phyloP scores from a whole-genome alignment of 108 stramenopile species.

The Cyclotella sp. region DNA sequence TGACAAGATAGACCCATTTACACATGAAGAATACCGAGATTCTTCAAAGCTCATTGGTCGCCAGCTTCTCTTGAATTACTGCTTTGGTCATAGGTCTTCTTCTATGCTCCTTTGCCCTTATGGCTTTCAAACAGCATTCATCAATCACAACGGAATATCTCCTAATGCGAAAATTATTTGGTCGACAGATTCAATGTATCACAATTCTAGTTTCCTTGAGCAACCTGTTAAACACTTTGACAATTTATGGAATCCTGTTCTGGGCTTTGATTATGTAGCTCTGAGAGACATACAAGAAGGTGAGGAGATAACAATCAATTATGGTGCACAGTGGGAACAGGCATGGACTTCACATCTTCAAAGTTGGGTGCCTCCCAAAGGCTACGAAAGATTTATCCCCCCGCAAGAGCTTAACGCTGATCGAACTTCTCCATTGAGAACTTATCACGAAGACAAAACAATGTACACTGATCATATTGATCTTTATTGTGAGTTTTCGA shows the following conservation, averaged over 20 bases:
- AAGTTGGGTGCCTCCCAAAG: constrained; percentile 33
- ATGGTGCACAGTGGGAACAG: constrained; percentile 66
- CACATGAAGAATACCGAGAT: constrained; percentile 23
- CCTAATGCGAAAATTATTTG: constrained; percentile 59
- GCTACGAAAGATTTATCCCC: constrained; percentile 28
- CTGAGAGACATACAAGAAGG: constrained; percentile 60
- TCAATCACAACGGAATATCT: constrained; percentile 63
- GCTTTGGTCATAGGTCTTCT: constrained; percentile 68
- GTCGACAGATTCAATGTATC: constrained; percentile 36
- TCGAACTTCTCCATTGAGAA: constrained; percentile 18
- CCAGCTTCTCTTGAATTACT: constrained; percentile 79
- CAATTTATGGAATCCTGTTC: constrained; percentile 17
- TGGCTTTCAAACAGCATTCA: constrained; percentile 61
- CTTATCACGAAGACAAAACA: constrained; percentile 18
- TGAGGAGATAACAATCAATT: constrained; percentile 74
- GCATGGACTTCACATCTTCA: constrained; percentile 59
- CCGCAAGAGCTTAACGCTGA: constrained; percentile 49
- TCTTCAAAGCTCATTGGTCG: constrained; percentile 35
- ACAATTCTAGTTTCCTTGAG: constrained; percentile 40
- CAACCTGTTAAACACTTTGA: constrained; percentile 41
- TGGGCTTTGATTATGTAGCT: constrained; percentile 65
- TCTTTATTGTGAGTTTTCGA: constrained; percentile 26
- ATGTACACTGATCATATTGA: constrained; percentile 21
- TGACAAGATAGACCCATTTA: constrained; percentile 23
- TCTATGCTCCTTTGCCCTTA: constrained; percentile 73